Conservation (phyloP, 129 eudicot species). For the Ambrosia artemisiifolia region DNA sequence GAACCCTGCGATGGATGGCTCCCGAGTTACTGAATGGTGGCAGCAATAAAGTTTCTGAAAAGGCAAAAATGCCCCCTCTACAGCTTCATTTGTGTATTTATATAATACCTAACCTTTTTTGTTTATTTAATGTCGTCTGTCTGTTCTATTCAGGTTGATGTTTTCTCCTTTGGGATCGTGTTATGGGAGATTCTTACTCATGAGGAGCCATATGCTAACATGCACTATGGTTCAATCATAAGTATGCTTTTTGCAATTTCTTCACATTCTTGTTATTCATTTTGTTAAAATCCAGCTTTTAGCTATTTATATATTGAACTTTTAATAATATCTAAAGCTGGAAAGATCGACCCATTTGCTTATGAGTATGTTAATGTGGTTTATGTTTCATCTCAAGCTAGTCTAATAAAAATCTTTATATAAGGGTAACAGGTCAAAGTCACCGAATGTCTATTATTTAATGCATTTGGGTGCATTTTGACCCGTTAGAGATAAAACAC, state of each 20-base stretch:
- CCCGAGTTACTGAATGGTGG: conserved; percentile 70
- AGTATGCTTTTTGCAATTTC: conserved; percentile 29
- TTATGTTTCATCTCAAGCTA: neutral
- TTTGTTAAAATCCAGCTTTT: too few species aligned
- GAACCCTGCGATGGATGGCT: conserved; percentile 89
- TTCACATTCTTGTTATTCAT: neutral
- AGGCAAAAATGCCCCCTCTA: conserved; percentile 47
- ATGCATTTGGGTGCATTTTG: too few species aligned
- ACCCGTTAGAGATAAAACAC: too few species aligned
- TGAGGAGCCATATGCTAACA: conserved; percentile 74
- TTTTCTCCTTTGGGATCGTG: conserved; percentile 70
- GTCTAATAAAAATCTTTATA: neutral
- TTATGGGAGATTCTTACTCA: conserved; percentile 81
- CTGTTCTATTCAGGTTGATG: conserved; percentile 60
- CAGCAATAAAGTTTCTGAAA: conserved; percentile 68
- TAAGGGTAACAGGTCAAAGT: too few species aligned
- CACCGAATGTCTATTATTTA: too few species aligned
- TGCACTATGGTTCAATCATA: conserved; percentile 79
- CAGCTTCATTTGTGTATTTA: neutral
- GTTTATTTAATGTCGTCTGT: neutral
- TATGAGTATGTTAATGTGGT: neutral
- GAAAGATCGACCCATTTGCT: too few species aligned
- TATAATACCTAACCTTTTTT: neutral
- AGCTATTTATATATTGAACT: neutral
- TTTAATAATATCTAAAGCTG: neutral